phyloP scores from a whole-genome alignment of 176 grass and related monocot genomes.

The Pharus latifolius region DNA sequence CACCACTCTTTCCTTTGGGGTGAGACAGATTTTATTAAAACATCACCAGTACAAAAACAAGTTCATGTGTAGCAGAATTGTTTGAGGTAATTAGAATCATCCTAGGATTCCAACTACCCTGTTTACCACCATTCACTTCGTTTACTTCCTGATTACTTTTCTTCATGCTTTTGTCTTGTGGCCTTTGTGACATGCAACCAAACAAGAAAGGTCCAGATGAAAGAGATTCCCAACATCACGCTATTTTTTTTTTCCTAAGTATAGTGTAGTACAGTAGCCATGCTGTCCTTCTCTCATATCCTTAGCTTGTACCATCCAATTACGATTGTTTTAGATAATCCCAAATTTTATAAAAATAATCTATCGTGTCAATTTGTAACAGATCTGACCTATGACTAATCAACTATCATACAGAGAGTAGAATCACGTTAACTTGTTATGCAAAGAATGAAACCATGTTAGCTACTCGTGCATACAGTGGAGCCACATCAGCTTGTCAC shows the following conservation, averaged over 20 bases:
- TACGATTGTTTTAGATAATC: no score
- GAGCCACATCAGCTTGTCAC: no score
- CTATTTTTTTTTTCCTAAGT: neutral
- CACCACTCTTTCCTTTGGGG: no score
- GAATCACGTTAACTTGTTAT: no score
- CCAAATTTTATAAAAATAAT: no score
- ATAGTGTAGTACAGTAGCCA: neutral
- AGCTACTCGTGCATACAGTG: no score
- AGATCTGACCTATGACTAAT: no score
- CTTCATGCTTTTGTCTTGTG: neutral
- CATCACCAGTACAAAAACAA: neutral
- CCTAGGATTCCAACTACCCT: neutral
- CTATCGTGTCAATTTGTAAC: neutral
- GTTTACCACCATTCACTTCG: neutral
- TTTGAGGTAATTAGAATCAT: neutral
- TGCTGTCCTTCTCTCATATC: neutral
- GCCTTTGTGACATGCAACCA: neutral
- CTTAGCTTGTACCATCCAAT: neutral
- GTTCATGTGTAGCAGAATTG: neutral
- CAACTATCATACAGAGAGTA: no score
- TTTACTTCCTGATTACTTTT: neutral
- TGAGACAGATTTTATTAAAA: neutral
- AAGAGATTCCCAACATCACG: slow-evolving; percentile 2
- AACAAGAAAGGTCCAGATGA: slow-evolving; percentile 23
- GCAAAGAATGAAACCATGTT: no score